A percentile compares a stretch with the other conserved stretches of the same genome.
Conservation (phyloP, 192 early-diverging fungal genomes). For the Podila verticillata region DNA sequence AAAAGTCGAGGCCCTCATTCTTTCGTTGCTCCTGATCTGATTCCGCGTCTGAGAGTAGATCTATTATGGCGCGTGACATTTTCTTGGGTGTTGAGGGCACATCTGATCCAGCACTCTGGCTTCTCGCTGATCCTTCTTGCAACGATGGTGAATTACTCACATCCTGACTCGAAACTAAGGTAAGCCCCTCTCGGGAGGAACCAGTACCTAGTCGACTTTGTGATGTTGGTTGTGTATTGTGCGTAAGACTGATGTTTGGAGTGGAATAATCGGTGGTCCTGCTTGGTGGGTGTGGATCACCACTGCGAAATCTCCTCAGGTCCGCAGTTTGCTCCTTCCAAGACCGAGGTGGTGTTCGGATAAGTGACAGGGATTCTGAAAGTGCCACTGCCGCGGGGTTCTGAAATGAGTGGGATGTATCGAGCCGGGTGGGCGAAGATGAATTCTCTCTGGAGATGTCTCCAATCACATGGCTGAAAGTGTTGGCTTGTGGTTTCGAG, state of each 20-base stretch:
- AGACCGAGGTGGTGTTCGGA: background rate
- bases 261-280: background rate
- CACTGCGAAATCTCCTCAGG: background rate
- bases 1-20: background rate
- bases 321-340: background rate
- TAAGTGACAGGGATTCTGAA: background rate
- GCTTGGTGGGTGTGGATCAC: background rate
- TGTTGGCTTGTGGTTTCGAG: slow-evolving; percentile 27
- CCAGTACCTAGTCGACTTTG: too few species aligned
- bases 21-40: background rate
- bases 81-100: background rate
- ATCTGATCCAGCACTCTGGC: too few species aligned
- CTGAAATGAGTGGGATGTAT: background rate
- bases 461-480: slow-evolving; percentile 9
- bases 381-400: background rate
- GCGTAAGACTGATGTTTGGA: background rate
- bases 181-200: too few species aligned
- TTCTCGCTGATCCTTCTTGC: too few species aligned
- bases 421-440: background rate
- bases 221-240: too few species aligned
- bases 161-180: too few species aligned
- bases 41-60: too few species aligned
- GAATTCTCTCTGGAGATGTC: background rate
- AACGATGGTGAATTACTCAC: too few species aligned
- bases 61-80: too few species aligned